Base-by-base conservation (phyloP, 1,139 yeast genomes). In the Hansenula lynferdii region DNA sequence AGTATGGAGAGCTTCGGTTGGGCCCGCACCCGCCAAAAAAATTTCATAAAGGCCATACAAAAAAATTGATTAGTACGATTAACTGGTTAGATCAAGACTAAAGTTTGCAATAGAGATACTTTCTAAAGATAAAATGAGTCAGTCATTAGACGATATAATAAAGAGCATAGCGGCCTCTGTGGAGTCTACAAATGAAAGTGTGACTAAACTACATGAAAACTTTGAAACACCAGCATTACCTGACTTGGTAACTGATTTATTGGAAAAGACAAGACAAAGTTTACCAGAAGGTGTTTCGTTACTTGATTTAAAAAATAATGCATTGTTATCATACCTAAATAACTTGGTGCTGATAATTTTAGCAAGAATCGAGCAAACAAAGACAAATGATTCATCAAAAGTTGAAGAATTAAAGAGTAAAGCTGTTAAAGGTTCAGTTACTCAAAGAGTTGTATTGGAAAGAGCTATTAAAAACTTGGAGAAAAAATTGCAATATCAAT, bases 391-490 rank as follows among this genome's bases (percentile, higher is more conserved):
- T 8, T 48, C 49, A 0, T 57, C 53, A 1, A 56, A 54, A 4
- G 57, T 62, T 4, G 58, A 60, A 8, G 56, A 57, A 5, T 38
- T 51, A 28, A 64, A 68, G 45, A 45, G 53, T 9, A 57, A 62
- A 19, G 78, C 81, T 1, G 65, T 87, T 20, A 67, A 74, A 47
- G 70, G 69, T 26, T 65, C 85, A 3, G 75, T 89, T 14, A 71
- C 72, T 12, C 94, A 87, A 50, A 70, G 98, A 54, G 87, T 87
- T 7, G 75, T 80, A 1, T 62, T 94, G 48, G 98, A 92, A 58
- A 82, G 90, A 61, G 99, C 98, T 40, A 73, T 94, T 31, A 86
- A 85, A 59, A 92, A 96, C 1, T 68, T 92, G 44, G 99, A 92
- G 57, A 80, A 85, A 64, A 87, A 87, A 58, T 65, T 94, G 42